Percentiles rank a stretch among this genome's conserved stretches.
Conservation (phyloP, 2,329 filamentous ascomycete genomes). For the Emergomyces orientalis region DNA sequence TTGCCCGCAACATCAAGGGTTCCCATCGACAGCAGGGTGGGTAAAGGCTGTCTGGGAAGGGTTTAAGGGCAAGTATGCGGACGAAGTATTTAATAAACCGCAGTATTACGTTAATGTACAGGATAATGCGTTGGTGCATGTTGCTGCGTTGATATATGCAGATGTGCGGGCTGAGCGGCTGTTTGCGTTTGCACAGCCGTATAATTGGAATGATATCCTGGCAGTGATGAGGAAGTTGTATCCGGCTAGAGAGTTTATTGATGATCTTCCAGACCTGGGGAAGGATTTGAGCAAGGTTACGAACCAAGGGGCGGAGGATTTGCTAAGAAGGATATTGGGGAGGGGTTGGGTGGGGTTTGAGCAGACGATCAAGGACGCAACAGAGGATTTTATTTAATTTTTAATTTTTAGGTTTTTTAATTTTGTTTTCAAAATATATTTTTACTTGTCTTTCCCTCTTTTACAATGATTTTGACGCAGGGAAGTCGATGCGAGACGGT, state of each 20-base stretch:
- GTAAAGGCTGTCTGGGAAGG: slow-evolving; percentile 17
- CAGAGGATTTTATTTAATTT: background rate
- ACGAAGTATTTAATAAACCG: slow-evolving; percentile 17
- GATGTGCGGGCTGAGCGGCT: slow-evolving; percentile 43
- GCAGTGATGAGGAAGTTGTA: slow-evolving; percentile 29
- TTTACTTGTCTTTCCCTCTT: background rate
- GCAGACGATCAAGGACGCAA: slow-evolving; percentile 12
- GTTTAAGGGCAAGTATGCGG: slow-evolving; percentile 12
- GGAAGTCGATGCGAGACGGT: background rate
- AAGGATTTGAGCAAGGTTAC: slow-evolving; percentile 20
- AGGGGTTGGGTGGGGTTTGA: slow-evolving; percentile 25
- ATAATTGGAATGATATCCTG: slow-evolving; percentile 39
- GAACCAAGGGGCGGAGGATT: slow-evolving; percentile 20
- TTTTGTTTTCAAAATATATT: background rate
- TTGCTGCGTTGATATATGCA: slow-evolving; percentile 42
- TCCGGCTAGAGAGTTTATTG: slow-evolving; percentile 32
- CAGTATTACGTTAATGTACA: slow-evolving; percentile 41
- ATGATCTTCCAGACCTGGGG: slow-evolving; percentile 19
- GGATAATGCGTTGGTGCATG: slow-evolving; percentile 45
- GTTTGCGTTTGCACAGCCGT: slow-evolving; percentile 44
- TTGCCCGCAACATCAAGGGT: slow-evolving; percentile 24
- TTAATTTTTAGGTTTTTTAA: background rate
- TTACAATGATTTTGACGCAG: background rate
- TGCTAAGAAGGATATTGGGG: slow-evolving; percentile 25
- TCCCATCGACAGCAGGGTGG: slow-evolving; percentile 14